phyloP scores from a whole-genome alignment of 495 filamentous ascomycete species.

The Pyronema omphalodes region DNA sequence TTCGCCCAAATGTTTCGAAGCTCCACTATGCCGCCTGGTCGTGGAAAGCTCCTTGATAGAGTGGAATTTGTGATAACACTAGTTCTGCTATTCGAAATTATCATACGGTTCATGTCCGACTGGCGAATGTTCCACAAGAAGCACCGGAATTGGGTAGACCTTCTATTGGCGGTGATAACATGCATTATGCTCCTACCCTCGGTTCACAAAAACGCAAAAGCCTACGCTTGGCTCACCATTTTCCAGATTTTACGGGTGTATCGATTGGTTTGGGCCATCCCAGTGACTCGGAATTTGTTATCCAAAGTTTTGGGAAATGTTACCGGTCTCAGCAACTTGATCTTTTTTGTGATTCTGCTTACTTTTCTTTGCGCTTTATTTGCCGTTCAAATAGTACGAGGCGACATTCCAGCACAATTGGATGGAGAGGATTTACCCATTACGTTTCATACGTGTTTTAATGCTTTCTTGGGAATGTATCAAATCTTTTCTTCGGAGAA shows the following conservation, averaged over 20 bases:
- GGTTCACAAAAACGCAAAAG: conserved; percentile 54
- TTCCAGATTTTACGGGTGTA: conserved; percentile 92
- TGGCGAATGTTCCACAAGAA: conserved; percentile 61
- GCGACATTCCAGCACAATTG: conserved; percentile 52
- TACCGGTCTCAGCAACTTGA: conserved; percentile 81
- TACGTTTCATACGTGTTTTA: conserved; percentile 80
- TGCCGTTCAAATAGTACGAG: conserved; percentile 80
- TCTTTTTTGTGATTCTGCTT: conserved; percentile 89
- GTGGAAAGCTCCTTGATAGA: conserved; percentile 29
- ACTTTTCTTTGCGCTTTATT: conserved; percentile 89
- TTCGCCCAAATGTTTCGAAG: conserved; percentile 58
- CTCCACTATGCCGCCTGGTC: conserved; percentile 40
- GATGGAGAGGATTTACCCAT: conserved; percentile 39
- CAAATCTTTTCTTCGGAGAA: conserved; percentile 94
- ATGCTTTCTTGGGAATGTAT: conserved; percentile 95
- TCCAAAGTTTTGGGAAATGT: conserved; percentile 71
- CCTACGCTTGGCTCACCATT: conserved; percentile 76
- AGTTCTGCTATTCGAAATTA: conserved; percentile 65
- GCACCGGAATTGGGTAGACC: conserved; percentile 58
- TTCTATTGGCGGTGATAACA: conserved; percentile 60
- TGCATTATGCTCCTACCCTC: conserved; percentile 69
- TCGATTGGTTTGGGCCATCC: conserved; percentile 73
- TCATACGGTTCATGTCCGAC: conserved; percentile 56
- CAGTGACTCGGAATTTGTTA: conserved; percentile 49
- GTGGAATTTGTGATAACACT: conserved; percentile 65